phyloP scores from a whole-genome alignment of 192 early-diverging fungal genomes.

The Backusella sp. region DNA sequence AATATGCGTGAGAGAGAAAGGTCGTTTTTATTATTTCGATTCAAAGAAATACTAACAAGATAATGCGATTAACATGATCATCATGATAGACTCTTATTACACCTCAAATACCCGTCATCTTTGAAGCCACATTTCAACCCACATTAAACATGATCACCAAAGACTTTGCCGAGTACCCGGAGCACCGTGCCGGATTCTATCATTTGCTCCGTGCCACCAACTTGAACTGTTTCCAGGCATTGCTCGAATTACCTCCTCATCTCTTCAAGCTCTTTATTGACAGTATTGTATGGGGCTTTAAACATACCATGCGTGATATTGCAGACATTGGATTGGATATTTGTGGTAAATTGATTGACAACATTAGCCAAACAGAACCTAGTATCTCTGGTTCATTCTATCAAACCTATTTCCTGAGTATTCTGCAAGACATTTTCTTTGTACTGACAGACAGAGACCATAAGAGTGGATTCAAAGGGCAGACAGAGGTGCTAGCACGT shows the following conservation, averaged over 20 bases:
- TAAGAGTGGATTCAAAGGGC: conserved; percentile 94
- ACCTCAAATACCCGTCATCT: conserved; percentile 80
- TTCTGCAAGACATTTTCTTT: conserved; percentile 95
- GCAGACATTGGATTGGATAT: conserved; percentile 88
- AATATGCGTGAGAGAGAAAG: no score
- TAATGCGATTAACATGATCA: not conserved
- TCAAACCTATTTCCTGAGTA: conserved; percentile 86
- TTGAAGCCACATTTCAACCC: conserved; percentile 93
- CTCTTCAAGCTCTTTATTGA: conserved; percentile 93
- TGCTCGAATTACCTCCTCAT: conserved; percentile 74
- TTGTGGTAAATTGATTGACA: conserved; percentile 81
- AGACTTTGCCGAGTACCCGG: conserved; percentile 96
- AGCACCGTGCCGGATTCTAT: conserved; percentile 95
- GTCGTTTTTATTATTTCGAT: no score
- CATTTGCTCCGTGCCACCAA: conserved; percentile 91
- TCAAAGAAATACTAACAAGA: not conserved
- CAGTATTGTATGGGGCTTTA: conserved; percentile 97
- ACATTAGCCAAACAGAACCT: conserved; percentile 75
- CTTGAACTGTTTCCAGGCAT: conserved; percentile 84
- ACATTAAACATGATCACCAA: conserved; percentile 99
- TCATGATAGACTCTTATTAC: conserved; percentile 63
- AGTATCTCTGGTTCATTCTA: conserved; percentile 82
- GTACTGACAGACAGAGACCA: conserved; percentile 96
- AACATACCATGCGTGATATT: conserved; percentile 98
- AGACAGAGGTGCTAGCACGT: conserved; percentile 85